Evolutionary conservation across 805 yeast genomes (phyloP).

Genomic region (Myxozyma kluyveri): DNA sequence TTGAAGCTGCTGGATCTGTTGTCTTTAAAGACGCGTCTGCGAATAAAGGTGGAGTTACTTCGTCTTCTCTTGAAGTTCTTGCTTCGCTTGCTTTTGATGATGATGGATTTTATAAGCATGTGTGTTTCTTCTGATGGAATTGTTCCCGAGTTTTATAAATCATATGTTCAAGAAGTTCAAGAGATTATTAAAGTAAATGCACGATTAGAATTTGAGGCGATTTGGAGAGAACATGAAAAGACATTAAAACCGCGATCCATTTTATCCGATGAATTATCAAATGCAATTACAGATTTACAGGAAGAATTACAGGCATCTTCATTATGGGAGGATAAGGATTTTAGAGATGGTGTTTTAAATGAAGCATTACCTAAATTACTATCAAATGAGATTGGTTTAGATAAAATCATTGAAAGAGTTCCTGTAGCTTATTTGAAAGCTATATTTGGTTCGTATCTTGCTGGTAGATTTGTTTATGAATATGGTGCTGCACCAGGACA

Average conservation of each 20-base stretch:
- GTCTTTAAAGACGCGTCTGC: constrained; percentile 95
- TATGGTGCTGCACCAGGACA: constrained; percentile 77
- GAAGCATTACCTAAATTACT: constrained; percentile 78
- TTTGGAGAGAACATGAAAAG: constrained; percentile 71
- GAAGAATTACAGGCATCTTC: constrained; percentile 80
- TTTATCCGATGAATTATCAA: constrained; percentile 78
- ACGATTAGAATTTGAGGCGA: constrained; percentile 73
- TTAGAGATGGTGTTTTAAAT: constrained; percentile 72
- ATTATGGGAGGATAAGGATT: constrained; percentile 76
- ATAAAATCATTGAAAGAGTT: constrained; percentile 65
- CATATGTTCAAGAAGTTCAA: constrained; percentile 86
- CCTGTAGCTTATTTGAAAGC: constrained; percentile 88
- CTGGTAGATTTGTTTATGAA: constrained; percentile 79
- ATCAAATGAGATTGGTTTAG: constrained; percentile 59
- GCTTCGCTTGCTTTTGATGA: constrained; percentile 92
- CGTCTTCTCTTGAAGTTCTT: constrained; percentile 90
- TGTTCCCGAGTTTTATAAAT: constrained; percentile 71
- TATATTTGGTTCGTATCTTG: constrained; percentile 79
- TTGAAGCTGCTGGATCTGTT: constrained; percentile 83
- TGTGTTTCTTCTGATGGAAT: constrained; percentile 53
- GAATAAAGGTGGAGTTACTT: constrained; percentile 97
- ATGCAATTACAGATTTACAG: constrained; percentile 76
- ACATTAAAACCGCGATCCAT: constrained; percentile 60
- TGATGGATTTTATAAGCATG: constrained; percentile 75
- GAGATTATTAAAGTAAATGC: constrained; percentile 73